These are phyloP conservation scores for Neospermospora avenae DNA, from an alignment of 2,329 filamentous ascomycete genomes.

Conservation along the genomic window DNA sequence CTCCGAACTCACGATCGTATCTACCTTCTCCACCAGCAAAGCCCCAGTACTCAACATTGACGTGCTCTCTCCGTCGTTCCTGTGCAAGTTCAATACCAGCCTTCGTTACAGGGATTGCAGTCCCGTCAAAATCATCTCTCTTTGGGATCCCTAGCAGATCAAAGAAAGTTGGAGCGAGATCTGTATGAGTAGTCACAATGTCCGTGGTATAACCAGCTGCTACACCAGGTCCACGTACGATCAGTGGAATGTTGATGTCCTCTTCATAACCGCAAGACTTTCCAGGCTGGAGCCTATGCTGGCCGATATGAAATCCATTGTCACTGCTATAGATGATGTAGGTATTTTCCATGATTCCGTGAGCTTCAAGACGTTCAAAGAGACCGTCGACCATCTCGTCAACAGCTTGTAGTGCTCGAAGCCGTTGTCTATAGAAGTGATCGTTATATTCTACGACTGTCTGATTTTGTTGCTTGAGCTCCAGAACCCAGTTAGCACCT, in stretches of 20 bases:
- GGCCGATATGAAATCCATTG: constrained; percentile 50
- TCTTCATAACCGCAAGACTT: constrained; percentile 48
- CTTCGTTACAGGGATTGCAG: constrained; percentile 38
- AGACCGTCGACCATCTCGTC: constrained; percentile 52
- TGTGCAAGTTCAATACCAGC: constrained; percentile 12
- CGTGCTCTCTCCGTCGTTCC: constrained; percentile 40
- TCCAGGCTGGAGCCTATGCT: constrained; percentile 47
- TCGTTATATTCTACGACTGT: constrained; percentile 45
- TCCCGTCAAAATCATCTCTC: constrained; percentile 45
- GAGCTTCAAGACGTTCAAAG: constrained; percentile 40
- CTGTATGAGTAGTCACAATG: constrained; percentile 51
- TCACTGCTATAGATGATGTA: constrained; percentile 59
- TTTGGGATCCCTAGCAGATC: constrained; percentile 34
- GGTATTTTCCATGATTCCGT: constrained; percentile 40
- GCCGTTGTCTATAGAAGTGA: constrained; percentile 47
- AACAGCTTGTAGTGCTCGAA: constrained; percentile 49
- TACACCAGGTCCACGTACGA: constrained; percentile 56
- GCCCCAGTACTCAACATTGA: constrained; percentile 46
- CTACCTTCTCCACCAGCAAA: constrained; percentile 24
- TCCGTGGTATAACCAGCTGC: constrained; percentile 36
- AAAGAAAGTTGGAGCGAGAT: constrained; percentile 49
- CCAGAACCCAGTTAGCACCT: constrained; percentile 45
- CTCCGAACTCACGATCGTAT: background rate
- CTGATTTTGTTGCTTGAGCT: constrained; percentile 40
- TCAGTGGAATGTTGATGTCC: constrained; percentile 49